A percentile compares a stretch with the other conserved stretches of the same genome.
Evolutionary conservation across 495 filamentous ascomycete genomes (phyloP).

Genomic region (Hypoxylon lenormandii): DNA sequence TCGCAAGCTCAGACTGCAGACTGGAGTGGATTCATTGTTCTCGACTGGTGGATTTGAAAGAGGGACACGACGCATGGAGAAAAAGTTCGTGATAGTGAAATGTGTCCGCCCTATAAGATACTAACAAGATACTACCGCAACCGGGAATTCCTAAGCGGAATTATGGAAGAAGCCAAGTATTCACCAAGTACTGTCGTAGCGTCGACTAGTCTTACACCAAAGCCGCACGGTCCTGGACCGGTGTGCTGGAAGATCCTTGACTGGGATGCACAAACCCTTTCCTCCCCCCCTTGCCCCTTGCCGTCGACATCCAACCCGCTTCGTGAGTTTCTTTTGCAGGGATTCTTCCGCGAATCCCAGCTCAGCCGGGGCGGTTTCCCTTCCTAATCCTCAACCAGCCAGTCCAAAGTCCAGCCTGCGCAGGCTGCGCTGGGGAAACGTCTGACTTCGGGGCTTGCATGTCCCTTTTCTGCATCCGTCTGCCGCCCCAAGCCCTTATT

Average conservation of each 20-base stretch:
- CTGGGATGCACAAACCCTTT: slow-evolving; percentile 28
- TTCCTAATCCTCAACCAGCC: slow-evolving; percentile 22
- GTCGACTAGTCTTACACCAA: slow-evolving; percentile 24
- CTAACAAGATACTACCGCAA: slow-evolving; percentile 25
- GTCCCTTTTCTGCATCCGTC: slow-evolving; percentile 8
- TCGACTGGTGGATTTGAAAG: slow-evolving; percentile 22
- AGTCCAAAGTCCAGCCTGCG: too few relatives aligned
- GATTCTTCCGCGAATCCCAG: slow-evolving; percentile 40
- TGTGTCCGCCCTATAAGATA: slow-evolving; percentile 28
- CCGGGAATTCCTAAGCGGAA: slow-evolving; percentile 1
- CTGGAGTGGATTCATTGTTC: slow-evolving; percentile 25
- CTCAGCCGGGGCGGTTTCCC: slow-evolving; percentile 18
- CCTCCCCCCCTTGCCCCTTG: slow-evolving; percentile 36
- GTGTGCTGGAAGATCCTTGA: slow-evolving; percentile 42
- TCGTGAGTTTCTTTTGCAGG: slow-evolving; percentile 32
- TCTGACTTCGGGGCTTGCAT: slow-evolving; percentile 30
- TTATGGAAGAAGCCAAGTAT: slow-evolving; percentile 15
- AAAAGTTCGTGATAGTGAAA: slow-evolving; percentile 17
- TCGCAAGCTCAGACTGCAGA: too few relatives aligned
- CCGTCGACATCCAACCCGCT: slow-evolving; percentile 38
- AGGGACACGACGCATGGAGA: slow-evolving; percentile 15
- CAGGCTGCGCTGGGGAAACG: slow-evolving; percentile 29
- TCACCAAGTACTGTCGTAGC: slow-evolving; percentile 30
- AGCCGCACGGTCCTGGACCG: slow-evolving; percentile 41
- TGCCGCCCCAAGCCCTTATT: slow-evolving; percentile 5